Percentiles rank a stretch among this genome's conserved stretches.
phyloP scores from a whole-genome alignment of 345 rosid species.

The Crucihimalaya himalaica region DNA sequence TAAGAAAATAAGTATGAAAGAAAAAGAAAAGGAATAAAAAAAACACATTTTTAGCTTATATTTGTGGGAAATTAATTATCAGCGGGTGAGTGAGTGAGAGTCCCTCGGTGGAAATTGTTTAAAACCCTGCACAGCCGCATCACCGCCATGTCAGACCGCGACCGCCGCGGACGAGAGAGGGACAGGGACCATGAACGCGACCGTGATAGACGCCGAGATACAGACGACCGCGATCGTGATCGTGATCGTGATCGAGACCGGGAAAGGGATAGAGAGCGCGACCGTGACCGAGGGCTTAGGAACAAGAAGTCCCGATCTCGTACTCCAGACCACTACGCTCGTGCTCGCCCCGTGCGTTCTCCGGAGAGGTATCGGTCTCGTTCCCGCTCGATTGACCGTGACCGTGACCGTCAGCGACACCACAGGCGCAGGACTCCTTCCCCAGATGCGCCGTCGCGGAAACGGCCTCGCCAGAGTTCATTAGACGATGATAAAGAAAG shows the following conservation, averaged over 20 bases:
- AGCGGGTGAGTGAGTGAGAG: too few relatives aligned
- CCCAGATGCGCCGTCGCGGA: conserved; percentile 53
- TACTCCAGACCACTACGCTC: conserved; percentile 63
- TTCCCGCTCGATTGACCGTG: conserved; percentile 53
- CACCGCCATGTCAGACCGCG: conserved; percentile 46
- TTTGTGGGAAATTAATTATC: too few relatives aligned
- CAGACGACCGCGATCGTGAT: conserved; percentile 53
- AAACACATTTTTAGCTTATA: too few relatives aligned
- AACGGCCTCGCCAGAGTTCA: conserved; percentile 41
- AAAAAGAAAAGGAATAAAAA: too few relatives aligned
- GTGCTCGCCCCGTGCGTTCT: conserved; percentile 58
- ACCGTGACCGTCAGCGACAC: conserved; percentile 50
- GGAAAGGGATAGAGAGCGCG: conserved; percentile 56
- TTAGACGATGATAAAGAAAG: conserved; percentile 51
- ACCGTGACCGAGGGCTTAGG: conserved; percentile 43
- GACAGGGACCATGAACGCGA: conserved; percentile 50
- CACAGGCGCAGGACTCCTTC: conserved; percentile 66
- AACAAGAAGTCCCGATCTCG: conserved; percentile 76
- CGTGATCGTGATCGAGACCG: conserved; percentile 50
- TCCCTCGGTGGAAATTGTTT: neutral
- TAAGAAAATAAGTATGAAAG: too few relatives aligned
- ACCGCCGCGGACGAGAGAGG: conserved; percentile 48
- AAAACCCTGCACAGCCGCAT: conserved; percentile 24
- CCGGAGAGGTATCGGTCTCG: conserved; percentile 55
- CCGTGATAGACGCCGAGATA: conserved; percentile 53